Base-by-base conservation (phyloP, 164 flowering plant genomes). In the Piper longum region DNA sequence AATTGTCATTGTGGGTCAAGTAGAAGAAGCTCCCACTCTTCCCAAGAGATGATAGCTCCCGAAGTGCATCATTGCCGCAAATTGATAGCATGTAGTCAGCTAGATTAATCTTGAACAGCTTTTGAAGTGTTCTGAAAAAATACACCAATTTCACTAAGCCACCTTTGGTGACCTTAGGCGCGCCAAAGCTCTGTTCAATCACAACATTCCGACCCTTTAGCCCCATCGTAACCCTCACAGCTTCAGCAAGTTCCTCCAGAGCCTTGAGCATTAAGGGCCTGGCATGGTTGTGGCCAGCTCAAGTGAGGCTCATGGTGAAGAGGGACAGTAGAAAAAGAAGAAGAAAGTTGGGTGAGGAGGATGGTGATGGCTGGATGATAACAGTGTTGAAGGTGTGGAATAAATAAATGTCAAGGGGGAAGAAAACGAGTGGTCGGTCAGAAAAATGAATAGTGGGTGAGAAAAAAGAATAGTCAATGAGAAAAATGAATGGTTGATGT, bases 201-300 rank as follows among this genome's bases (percentile, higher is more conserved):
- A 92, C 86, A 66, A 92, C 96, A 77, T 75, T 84, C n/a, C 98
- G 92, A 4, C 98, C 98, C 98, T 91, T 54, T 17, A 26, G 99
- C 3, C 99, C 99, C 99, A 93, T 93, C n/a, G 99, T 93, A 19
- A 93, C 92, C 80, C 65, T 87, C 40, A 93, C 97, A 17, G 99
- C 97, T 73, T 90, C 97, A 4, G 97, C 95, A 18, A 93, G 95
- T 48, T 88, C 92, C 72, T 93, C 96, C 16, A 93, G 96, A 72
- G 97, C 99, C 68, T 69, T 80, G 41, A 95, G 93, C 99, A 95
- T 91, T 73, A 80, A 64, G 58, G 87, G 91, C 16, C 99, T 82
- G 56, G 97, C 99, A 59, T 87, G n/a, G n/a, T n/a, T n/a, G n/a
- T n/a, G n/a, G n/a, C n/a, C n/a, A n/a, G n/a, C n/a, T n/a, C n/a